These are phyloP conservation scores for Blastocystis sp. DNA, from an alignment of 352 stramenopile species.

Conservation along the genomic window DNA sequence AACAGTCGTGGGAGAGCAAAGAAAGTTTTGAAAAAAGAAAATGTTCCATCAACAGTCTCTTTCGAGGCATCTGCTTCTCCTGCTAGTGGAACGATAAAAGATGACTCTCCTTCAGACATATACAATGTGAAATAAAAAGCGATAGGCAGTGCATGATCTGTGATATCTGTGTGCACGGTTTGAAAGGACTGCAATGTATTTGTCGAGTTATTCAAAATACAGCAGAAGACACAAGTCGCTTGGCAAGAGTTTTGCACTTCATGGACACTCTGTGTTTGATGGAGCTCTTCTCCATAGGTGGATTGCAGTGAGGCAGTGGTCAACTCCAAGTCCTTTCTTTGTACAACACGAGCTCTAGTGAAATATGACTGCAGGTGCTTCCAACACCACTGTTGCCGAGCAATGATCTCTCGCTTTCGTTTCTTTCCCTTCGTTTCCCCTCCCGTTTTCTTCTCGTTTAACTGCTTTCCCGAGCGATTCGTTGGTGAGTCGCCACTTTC, in stretches of 20 bases:
- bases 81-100: background rate
- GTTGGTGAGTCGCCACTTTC: background rate
- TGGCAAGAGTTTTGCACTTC: background rate
- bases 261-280: background rate
- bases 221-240: background rate
- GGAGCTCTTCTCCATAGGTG: background rate
- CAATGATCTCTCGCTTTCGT: background rate
- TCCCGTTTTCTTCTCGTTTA: background rate
- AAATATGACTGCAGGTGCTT: background rate
- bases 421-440: background rate
- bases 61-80: background rate
- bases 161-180: background rate
- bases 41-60: background rate
- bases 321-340: background rate
- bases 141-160: background rate
- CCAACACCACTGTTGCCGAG: background rate
- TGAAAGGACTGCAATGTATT: background rate
- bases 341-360: background rate
- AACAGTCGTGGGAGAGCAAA: background rate
- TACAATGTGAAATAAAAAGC: constrained; percentile 4
- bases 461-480: background rate
- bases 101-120: background rate
- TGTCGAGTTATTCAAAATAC: background rate
- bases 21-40: background rate
- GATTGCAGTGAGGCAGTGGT: background rate